Evolutionary conservation across 1,284 basidiomycete species (phyloP), one percentile per base, ranked within the genome.

Genomic region (Microstroma glucosiphilum): DNA sequence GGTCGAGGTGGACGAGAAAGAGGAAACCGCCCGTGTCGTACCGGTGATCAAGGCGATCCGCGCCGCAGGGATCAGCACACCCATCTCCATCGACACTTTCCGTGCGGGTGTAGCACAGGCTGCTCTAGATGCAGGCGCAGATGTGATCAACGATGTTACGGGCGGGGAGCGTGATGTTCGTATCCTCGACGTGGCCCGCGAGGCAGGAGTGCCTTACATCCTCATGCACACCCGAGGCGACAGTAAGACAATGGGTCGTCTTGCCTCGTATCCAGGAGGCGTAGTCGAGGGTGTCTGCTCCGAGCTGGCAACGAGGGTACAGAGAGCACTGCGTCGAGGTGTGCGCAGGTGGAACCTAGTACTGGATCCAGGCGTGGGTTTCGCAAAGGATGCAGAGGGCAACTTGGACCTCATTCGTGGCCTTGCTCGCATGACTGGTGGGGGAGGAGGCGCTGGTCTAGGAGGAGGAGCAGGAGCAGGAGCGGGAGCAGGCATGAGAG

Each of bases 221-320:
- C 81, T 97, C 58, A 97, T 97, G 94, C 96, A 98, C 80, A 92
- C 91, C 6, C 84, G 93, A 8, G 85, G 91, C 0, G 88, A 91
- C 63, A 89, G 81, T 7, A 72, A 71, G 26, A 82, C 79, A 1
- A 85, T 85, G 83, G 76, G 73, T 6, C 60, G 55, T 1, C n/a
- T 15, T 13, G 21, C n/a, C 11, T 57, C 79, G 40, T 73, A 87
- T 0, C 83, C 86, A 0, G 85, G 81, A 0, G 82, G 85, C 0
- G 86, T 93, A 0, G 71, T 94, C 1, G 82, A 84, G 30, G 90
- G 87, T 19, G 87, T 97, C 0, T 82, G 85, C 4, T 72, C 80
- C 0, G 96, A 98, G 79, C 83, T 98, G 1, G 87, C 86, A 0
- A 80, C 80, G 40, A 87, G 87, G 68, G 85, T 96, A 0, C 82